Conservation (phyloP, 192 early-diverging fungal species). For the Coemansia sp. region DNA sequence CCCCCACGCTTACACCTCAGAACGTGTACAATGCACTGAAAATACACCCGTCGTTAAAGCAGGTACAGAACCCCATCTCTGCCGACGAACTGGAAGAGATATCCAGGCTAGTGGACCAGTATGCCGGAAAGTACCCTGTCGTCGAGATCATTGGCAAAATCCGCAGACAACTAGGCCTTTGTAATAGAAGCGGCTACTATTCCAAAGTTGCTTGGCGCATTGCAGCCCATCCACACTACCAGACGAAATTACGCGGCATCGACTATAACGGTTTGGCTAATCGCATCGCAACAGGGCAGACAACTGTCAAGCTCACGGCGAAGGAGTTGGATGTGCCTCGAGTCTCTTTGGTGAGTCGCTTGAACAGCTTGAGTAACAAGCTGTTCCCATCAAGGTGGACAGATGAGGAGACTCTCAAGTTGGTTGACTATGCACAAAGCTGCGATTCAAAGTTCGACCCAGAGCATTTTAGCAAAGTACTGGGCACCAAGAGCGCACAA, state of each 20-base stretch:
- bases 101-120: not conserved
- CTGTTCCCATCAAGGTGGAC: not conserved
- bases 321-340: not conserved
- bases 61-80: not conserved
- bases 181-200: not conserved
- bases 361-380: not conserved
- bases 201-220: not conserved
- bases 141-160: not conserved
- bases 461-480: not conserved
- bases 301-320: not conserved
- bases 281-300: not conserved
- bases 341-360: not conserved
- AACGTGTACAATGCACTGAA: not conserved
- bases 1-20: slow-evolving; percentile 2
- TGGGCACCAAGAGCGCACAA: not conserved
- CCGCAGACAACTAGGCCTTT: not conserved
- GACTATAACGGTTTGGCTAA: not conserved
- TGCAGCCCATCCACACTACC: not conserved
- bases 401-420: not conserved
- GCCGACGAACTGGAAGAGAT: not conserved
- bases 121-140: not conserved
- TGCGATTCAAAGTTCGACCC: not conserved
- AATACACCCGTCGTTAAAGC: not conserved
- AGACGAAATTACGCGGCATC: not conserved
- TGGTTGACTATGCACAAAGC: not conserved